phyloP scores from a whole-genome alignment of 169 alveolate species.

The Toxoplasma gondii region DNA sequence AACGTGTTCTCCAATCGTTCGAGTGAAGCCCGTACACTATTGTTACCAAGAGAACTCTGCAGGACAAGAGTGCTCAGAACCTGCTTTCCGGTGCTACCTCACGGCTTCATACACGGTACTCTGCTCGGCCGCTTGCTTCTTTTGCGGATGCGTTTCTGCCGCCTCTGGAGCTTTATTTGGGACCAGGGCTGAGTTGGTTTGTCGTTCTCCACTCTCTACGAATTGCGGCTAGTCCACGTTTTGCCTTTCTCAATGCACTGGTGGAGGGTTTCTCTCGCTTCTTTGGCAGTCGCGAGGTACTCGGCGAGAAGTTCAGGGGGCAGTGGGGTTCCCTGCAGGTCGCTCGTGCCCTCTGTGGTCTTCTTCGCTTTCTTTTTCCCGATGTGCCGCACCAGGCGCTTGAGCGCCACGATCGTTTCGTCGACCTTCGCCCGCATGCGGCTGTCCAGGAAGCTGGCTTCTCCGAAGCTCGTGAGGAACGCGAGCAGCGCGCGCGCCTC shows the following conservation, averaged over 20 bases:
- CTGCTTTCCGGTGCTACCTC: too few relatives aligned
- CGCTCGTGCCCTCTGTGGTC: not conserved
- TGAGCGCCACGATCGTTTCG: not conserved
- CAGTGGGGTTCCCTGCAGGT: not conserved
- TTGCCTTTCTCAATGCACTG: constrained; percentile 48
- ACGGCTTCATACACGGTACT: too few relatives aligned
- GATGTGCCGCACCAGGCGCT: not conserved
- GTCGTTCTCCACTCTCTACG: not conserved
- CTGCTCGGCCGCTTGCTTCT: too few relatives aligned
- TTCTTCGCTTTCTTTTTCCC: not conserved
- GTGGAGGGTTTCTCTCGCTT: constrained; percentile 45
- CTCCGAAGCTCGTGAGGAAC: not conserved
- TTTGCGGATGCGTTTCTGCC: too few relatives aligned
- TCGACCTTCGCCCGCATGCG: constrained; percentile 15
- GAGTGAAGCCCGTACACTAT: too few relatives aligned
- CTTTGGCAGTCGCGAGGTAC: not conserved
- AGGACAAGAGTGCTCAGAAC: too few relatives aligned
- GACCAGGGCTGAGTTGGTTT: not conserved
- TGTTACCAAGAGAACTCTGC: too few relatives aligned
- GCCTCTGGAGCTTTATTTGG: too few relatives aligned
- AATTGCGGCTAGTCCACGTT: constrained; percentile 32
- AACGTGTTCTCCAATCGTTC: too few relatives aligned
- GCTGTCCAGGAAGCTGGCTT: not conserved
- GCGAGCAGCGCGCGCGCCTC: constrained; percentile 18
- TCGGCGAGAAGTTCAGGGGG: not conserved